Evolutionary conservation across 2,329 filamentous ascomycete genomes (phyloP).

Genomic region (Fusarium graminum): DNA sequence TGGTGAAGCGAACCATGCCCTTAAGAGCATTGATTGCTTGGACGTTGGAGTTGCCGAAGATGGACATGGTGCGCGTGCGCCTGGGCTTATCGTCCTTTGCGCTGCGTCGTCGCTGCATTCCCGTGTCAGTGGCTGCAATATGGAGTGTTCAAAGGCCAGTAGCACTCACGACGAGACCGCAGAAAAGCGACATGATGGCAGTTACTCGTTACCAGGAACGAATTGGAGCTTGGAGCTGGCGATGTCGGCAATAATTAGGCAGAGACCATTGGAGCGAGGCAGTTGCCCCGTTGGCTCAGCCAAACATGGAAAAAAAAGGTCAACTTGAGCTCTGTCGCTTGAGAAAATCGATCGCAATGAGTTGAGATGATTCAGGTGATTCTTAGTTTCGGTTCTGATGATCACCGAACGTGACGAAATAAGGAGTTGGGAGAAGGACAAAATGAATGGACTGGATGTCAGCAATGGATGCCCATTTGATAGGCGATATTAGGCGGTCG

Average conservation of each 20-base stretch:
- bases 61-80: constrained; percentile 56
- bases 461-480: constrained; percentile 40
- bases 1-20: constrained; percentile 53
- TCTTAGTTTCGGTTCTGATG: not conserved
- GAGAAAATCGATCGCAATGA: not conserved
- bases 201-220: constrained; percentile 16
- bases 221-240: constrained; percentile 35
- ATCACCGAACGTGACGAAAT: not conserved
- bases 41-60: constrained; percentile 56
- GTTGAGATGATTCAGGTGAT: not conserved
- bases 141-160: not conserved
- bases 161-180: constrained; percentile 42
- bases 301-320: constrained; percentile 15
- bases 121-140: constrained; percentile 21
- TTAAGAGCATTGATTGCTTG: constrained; percentile 49
- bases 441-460: constrained; percentile 40
- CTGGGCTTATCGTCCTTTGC: constrained; percentile 43
- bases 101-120: constrained; percentile 29
- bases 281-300: constrained; percentile 15
- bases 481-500: constrained; percentile 38
- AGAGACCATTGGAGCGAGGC: constrained; percentile 42
- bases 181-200: constrained; percentile 40
- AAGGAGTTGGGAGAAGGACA: constrained; percentile 18
- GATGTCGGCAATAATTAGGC: constrained; percentile 32
- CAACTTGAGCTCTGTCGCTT: not conserved